These are phyloP conservation scores for Boletus pseudopeckii DNA, from an alignment of 768 basidiomycete genomes.

Conservation along the genomic window DNA sequence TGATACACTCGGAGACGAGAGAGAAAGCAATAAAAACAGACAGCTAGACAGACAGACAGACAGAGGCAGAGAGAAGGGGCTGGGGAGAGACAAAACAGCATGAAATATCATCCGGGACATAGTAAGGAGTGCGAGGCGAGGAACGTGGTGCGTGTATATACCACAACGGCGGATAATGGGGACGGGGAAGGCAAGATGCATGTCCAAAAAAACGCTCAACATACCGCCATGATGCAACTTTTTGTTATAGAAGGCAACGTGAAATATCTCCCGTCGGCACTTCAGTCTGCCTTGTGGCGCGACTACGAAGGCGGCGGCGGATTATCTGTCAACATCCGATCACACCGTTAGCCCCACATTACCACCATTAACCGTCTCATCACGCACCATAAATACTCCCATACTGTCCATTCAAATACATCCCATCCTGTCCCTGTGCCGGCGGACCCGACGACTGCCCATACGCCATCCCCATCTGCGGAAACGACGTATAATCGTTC, in stretches of 20 bases:
- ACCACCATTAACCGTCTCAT: neutral
- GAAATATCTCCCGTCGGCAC: neutral
- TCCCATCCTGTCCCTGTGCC: slow-evolving; percentile 17
- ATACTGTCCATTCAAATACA: slow-evolving; percentile 27
- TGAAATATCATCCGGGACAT: neutral
- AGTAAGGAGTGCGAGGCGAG: neutral
- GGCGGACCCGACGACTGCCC: slow-evolving; percentile 9
- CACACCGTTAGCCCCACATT: neutral
- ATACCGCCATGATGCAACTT: neutral
- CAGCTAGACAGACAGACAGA: neutral
- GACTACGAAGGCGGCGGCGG: slow-evolving; percentile 4
- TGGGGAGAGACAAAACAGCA: neutral
- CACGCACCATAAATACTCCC: slow-evolving; percentile 29
- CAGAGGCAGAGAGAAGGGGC: no score
- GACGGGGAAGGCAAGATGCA: neutral
- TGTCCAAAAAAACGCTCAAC: neutral
- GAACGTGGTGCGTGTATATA: neutral
- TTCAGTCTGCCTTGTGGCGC: neutral
- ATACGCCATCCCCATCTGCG: slow-evolving; percentile 45
- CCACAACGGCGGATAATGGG: neutral
- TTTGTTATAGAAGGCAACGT: neutral
- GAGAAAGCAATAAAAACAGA: neutral
- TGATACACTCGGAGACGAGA: neutral
- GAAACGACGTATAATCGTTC: slow-evolving; percentile 53
- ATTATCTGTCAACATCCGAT: slow-evolving; percentile 5